Evolutionary conservation across 1,284 basidiomycete species (phyloP).

Genomic region (Cutaneotrichosporon sp.): DNA sequence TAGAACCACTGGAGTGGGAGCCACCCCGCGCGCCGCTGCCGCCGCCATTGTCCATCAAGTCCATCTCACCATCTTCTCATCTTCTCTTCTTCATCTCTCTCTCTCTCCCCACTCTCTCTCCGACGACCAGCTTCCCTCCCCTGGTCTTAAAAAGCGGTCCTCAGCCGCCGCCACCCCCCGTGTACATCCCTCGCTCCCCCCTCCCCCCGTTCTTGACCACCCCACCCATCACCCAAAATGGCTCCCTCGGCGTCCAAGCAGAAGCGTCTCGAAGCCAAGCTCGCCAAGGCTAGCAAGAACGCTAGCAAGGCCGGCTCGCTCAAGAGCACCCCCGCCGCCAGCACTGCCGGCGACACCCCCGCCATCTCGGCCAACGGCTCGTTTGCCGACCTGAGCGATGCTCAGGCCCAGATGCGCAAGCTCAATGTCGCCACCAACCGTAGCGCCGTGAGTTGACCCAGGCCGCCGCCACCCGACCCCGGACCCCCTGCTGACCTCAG

Average conservation of each 20-base stretch:
- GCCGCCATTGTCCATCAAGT: neutral
- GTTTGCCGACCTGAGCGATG: conserved; percentile 58
- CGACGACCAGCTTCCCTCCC: neutral
- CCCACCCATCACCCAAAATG: conserved; percentile 36
- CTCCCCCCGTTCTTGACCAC: neutral
- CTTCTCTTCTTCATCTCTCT: neutral
- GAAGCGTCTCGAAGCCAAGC: conserved; percentile 86
- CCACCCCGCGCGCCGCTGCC: neutral
- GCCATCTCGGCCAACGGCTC: conserved; percentile 71
- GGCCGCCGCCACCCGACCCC: neutral
- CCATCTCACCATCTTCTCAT: neutral
- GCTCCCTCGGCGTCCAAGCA: conserved; percentile 56
- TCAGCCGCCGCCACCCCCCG: conserved; percentile 4
- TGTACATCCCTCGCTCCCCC: neutral
- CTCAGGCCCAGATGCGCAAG: conserved; percentile 73
- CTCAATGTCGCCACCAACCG: conserved; percentile 84
- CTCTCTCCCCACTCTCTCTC: neutral
- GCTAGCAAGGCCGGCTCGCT: conserved; percentile 50
- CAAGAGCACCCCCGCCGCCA: conserved; percentile 62
- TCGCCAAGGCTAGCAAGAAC: conserved; percentile 63
- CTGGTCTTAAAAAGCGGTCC: conserved; percentile 6
- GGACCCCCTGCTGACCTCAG: conserved; percentile 23
- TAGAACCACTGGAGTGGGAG: neutral
- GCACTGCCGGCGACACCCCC: conserved; percentile 67
- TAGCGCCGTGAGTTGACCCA: conserved; percentile 55